These are phyloP conservation scores for Metarhizium guizhouense DNA, from an alignment of 2,329 filamentous ascomycete species.

Conservation along the genomic window DNA sequence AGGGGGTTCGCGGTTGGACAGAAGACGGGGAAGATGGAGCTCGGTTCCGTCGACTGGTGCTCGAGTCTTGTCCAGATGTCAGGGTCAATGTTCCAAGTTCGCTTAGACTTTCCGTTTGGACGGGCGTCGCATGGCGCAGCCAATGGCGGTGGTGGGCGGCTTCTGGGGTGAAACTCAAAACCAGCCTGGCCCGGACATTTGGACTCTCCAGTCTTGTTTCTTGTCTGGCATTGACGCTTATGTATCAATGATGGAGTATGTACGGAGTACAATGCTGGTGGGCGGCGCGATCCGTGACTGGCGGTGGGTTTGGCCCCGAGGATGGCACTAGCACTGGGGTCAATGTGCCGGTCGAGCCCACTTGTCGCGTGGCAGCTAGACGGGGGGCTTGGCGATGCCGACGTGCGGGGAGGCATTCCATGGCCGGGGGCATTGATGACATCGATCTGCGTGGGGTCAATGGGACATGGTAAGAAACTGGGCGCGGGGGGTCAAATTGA, in stretches of 20 bases:
- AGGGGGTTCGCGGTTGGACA: neutral
- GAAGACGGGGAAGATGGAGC: neutral
- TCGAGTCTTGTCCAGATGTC: too few relatives aligned
- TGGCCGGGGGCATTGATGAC: too few relatives aligned
- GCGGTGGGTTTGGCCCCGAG: neutral
- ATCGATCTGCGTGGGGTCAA: too few relatives aligned
- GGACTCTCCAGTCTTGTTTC: too few relatives aligned
- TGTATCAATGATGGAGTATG: too few relatives aligned
- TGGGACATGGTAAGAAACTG: too few relatives aligned
- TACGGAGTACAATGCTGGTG: too few relatives aligned
- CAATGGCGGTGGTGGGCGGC: neutral
- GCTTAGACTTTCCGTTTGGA: neutral
- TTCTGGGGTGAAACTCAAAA: neutral
- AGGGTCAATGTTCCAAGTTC: neutral
- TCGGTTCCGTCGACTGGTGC: neutral
- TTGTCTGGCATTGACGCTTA: neutral
- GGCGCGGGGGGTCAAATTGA: too few relatives aligned
- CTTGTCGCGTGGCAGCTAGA: neutral
- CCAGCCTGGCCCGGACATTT: neutral
- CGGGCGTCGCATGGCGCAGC: neutral
- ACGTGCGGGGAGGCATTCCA: neutral
- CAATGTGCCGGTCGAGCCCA: neutral
- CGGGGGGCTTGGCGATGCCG: neutral
- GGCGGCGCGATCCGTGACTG: neutral
- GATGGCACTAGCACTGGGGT: neutral